These are phyloP conservation scores for Saccharomyces pastorianus DNA, from an alignment of 1,139 yeast species.

Conservation along the genomic window DNA sequence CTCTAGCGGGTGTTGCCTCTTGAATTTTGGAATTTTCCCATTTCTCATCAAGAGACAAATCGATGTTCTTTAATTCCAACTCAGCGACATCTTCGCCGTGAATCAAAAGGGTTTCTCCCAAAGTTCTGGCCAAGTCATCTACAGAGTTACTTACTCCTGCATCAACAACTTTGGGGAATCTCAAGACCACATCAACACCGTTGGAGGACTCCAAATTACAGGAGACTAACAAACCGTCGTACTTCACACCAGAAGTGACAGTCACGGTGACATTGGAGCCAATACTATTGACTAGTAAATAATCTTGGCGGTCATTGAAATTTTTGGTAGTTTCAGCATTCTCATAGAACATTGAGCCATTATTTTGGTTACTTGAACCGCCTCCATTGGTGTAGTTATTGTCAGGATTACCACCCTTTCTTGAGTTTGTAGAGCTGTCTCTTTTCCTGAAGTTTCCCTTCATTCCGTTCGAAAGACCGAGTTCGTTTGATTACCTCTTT, in stretches of 20 bases:
- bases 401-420: neutral
- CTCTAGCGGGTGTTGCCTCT: constrained; percentile 8
- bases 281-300: constrained; percentile 44
- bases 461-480: constrained; percentile 5
- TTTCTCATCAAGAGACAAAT: constrained; percentile 23
- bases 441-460: constrained; percentile 14
- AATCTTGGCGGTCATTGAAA: constrained; percentile 44
- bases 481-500: neutral
- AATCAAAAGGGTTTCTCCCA: constrained; percentile 44
- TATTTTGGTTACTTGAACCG: neutral
- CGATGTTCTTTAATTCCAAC: constrained; percentile 35
- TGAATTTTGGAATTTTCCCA: constrained; percentile 15
- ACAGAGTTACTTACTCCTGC: constrained; percentile 32
- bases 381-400: neutral
- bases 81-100: constrained; percentile 58
- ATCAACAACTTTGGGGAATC: constrained; percentile 41
- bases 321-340: constrained; percentile 22
- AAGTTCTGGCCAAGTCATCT: constrained; percentile 32
- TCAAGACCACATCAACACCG: constrained; percentile 46
- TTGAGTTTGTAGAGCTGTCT: neutral
- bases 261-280: constrained; percentile 56
- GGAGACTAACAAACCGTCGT: constrained; percentile 48
- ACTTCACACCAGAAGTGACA: constrained; percentile 52
- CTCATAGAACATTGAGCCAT: constrained; percentile 17
- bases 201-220: constrained; percentile 37